Base-by-base conservation (phyloP, 805 yeast genomes). In the Kodamaea sagamina region DNA sequence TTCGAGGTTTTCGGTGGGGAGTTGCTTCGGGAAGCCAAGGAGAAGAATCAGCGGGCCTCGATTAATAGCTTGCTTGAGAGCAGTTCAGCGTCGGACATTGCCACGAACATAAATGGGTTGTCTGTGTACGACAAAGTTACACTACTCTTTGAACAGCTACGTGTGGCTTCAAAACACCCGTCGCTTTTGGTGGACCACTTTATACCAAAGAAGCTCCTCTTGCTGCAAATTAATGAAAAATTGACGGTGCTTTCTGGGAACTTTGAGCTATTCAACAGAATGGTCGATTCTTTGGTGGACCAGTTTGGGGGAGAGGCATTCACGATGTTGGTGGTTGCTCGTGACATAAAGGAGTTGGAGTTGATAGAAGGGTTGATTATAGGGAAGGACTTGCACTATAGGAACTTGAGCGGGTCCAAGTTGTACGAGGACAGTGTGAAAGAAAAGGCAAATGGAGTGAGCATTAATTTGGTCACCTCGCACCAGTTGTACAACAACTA, bases 141-240 rank as follows among this genome's bases (percentile, higher is more conserved):
- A 31, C 52, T 78, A 43, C 55, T 77, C 43, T 59, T 68, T 34
- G 68, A 72, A 5, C 81, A 76, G 50, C 56, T 82, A 4, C 55
- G 68, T 27, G 71, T 74, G n/a, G 62, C 82, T 0, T 67, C 76
- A 3, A 80, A 76, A 52, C 90, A 86, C 60, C 88, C 92, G 2
- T 79, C 84, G 32, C 62, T 86, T 29, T 58, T 86, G 32, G 90
- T 86, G 22, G 86, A 84, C 50, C 93, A 86, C 59, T 86, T 79
- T 52, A 81, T 85, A 59, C 89, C 93, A 6, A 79, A 80, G 50
- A 83, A 82, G 43, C 63, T 85, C 48, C 58, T 86, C 11, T 63
- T 84, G 28, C 77, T 81, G 81, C 86, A 83, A 49, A 71, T 85
- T 1, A 83, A 78, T 46, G 81, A 77, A 42, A 60, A 75, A 36